These are phyloP conservation scores for Populus euphratica DNA, from an alignment of 345 rosid genomes.

Conservation along the genomic window DNA sequence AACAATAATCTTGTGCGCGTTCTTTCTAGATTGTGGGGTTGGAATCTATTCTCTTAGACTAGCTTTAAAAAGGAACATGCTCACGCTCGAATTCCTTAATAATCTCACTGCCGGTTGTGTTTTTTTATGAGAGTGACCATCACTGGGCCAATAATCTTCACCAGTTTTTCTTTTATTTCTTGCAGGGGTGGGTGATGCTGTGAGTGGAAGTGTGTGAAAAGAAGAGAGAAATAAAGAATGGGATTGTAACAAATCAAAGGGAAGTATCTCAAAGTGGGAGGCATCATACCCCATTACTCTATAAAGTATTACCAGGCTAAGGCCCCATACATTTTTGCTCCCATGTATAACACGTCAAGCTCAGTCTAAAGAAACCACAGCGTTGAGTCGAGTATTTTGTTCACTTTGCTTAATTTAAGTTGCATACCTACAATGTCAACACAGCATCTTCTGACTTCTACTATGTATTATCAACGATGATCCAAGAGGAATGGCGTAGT, in stretches of 20 bases:
- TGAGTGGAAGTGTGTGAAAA: constrained; percentile 28
- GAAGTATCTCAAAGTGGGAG: constrained; percentile 32
- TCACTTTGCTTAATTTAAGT: not conserved
- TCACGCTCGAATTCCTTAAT: constrained; percentile 24
- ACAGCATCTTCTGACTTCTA: not conserved
- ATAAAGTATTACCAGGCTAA: constrained; percentile 19
- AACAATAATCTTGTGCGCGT: not conserved
- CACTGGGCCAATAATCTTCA: constrained; percentile 40
- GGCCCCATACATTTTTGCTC: constrained; percentile 38
- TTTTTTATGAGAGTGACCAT: constrained; percentile 24
- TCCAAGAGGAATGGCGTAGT: not conserved
- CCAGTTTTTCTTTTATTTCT: constrained; percentile 12
- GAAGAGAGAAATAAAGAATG: constrained; percentile 33
- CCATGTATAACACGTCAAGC: constrained; percentile 1
- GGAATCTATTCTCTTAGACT: constrained; percentile 33
- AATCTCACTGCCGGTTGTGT: constrained; percentile 29
- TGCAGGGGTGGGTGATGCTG: constrained; percentile 26
- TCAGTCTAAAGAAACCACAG: not conserved
- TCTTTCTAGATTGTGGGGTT: constrained; percentile 29
- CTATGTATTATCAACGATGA: not conserved
- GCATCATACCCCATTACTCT: constrained; percentile 38
- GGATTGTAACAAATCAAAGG: not conserved
- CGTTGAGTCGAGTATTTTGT: not conserved
- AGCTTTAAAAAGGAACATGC: constrained; percentile 31
- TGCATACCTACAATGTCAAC: not conserved